These are phyloP conservation scores for Hawksworthiomyces lignivorus DNA, from an alignment of 2,329 filamentous ascomycete species.

Conservation along the genomic window DNA sequence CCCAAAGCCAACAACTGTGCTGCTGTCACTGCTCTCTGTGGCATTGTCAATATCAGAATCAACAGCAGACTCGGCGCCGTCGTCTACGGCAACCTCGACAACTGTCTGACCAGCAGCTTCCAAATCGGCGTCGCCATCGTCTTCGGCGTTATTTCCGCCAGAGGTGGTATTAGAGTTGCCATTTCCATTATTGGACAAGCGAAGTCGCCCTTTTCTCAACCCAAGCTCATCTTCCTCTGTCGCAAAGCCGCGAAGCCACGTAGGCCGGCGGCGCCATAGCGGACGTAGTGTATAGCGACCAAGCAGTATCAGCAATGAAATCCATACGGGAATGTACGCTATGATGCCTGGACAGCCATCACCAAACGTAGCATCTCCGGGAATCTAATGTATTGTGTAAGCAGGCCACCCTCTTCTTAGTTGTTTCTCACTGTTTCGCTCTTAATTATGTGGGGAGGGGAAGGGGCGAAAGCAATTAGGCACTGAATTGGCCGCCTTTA, in stretches of 20 bases:
- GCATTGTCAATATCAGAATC: conserved; percentile 3
- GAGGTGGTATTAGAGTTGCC: not conserved
- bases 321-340: conserved; percentile 24
- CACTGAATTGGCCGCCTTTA: too few species aligned
- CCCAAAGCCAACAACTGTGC: conserved; percentile 9
- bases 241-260: conserved; percentile 28
- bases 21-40: conserved; percentile 7
- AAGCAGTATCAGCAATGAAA: conserved; percentile 22
- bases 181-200: not conserved
- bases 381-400: conserved; percentile 17
- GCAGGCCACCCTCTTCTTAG: not conserved
- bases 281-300: conserved; percentile 24
- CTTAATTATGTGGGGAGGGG: too few species aligned
- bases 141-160: not conserved
- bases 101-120: not conserved
- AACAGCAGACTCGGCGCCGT: not conserved
- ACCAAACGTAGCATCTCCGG: conserved; percentile 22
- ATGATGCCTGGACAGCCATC: conserved; percentile 25
- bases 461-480: too few species aligned
- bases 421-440: not conserved
- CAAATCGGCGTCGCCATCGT: not conserved
- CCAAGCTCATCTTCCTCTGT: conserved; percentile 18
- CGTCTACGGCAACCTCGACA: not conserved
- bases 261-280: conserved; percentile 24
- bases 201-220: conserved; percentile 1